A percentile compares a stretch with the other conserved stretches of the same genome.
Evolutionary conservation across 768 basidiomycete genomes (phyloP).

Genomic region (Collybia sordida): DNA sequence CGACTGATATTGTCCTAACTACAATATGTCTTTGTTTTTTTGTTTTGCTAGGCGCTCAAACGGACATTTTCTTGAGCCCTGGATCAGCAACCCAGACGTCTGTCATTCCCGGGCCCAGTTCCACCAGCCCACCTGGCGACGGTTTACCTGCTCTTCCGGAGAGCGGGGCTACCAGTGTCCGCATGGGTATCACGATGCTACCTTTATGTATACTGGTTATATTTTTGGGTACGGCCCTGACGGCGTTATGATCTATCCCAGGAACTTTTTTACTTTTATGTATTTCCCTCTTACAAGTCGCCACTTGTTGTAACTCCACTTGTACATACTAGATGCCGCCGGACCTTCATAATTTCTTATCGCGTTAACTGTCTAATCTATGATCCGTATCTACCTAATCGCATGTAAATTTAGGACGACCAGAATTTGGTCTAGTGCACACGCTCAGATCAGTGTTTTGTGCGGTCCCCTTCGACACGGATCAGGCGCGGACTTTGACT

Average conservation of each 20-base stretch:
- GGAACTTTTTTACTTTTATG: not conserved
- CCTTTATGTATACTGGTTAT: not conserved
- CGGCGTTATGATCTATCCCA: not conserved
- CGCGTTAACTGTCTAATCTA: too few species aligned
- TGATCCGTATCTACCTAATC: too few species aligned
- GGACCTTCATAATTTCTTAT: too few species aligned
- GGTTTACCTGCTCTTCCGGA: not conserved
- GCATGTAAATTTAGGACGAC: too few species aligned
- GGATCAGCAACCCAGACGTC: conserved; percentile 4
- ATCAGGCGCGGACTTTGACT: too few species aligned
- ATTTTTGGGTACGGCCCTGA: not conserved
- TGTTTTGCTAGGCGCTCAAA: conserved; percentile 31
- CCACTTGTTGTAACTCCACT: too few species aligned
- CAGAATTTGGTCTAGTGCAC: too few species aligned
- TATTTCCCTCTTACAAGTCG: too few species aligned
- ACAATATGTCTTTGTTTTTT: conserved; percentile 7
- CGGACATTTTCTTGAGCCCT: conserved; percentile 33
- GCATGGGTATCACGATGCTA: not conserved
- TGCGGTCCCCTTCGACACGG: too few species aligned
- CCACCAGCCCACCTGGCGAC: not conserved
- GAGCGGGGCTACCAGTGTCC: not conserved
- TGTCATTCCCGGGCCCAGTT: not conserved
- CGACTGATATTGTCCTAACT: not conserved
- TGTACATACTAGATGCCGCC: too few species aligned
- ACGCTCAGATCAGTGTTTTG: too few species aligned